Evolutionary conservation across 306 rosid genomes (phyloP), one percentile per base, ranked within the genome.

Genomic region (Trichosanthes cucumerina): DNA sequence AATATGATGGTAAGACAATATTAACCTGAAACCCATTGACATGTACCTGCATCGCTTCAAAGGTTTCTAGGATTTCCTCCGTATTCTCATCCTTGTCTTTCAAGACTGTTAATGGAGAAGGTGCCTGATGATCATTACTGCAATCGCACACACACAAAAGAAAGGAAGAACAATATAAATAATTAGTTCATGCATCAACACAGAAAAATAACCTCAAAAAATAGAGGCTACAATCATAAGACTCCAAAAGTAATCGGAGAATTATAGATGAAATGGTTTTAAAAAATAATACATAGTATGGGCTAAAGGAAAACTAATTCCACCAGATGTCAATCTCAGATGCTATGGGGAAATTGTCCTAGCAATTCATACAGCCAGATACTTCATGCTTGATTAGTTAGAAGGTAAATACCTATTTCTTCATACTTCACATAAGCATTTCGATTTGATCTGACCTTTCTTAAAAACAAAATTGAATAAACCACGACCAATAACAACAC

Each of bases 61-160:
- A 72, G 76, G 83, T 78, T 84, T 73, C 85, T 43, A 82, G 73
- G 59, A 84, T 83, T 85, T 81, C 96, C 66, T 88, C 89, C 68
- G 60, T 63, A 80, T 34, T 80, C 81, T 75, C 96, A 82, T 86
- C 87, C 38, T 79, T 68, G 26, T 49, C 81, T 85, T 85, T 84
- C 78, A 34, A 82, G 58, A 78, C 75, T 3, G 79, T 69, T 26
- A 50, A 77, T 75, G 59, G 91, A 38, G 69, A 46, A 49, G 90
- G 81, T 14, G 68, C 82, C 77, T 72, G 88, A 79, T 80, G 88
- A 80, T 81, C 79, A 38, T 81, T 82, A 76, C 90, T 88, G 83
- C 78, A 72, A 81, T 52, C 78, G 64, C 23, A 53, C 54, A 71
- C 16, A 15, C 75, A 12, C 75, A 68, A 13, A 59, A 59, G 10